phyloP scores from a whole-genome alignment of 164 flowering plant genomes.

The Vitis rupestris region DNA sequence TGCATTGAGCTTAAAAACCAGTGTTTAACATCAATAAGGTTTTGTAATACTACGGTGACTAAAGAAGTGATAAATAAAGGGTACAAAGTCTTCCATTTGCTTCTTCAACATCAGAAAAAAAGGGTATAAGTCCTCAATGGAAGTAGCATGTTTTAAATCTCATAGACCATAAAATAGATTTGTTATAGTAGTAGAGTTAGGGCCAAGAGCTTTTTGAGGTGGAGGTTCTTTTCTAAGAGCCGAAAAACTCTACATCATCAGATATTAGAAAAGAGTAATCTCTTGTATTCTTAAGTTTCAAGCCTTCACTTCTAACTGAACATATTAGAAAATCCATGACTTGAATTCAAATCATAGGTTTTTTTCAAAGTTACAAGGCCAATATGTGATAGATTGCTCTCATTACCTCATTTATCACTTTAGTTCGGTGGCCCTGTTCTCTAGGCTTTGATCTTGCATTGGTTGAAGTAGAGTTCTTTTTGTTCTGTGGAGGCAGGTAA shows the following conservation, averaged over 20 bases:
- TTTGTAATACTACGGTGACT: neutral
- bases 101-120: too few species aligned
- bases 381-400: neutral
- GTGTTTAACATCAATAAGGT: neutral
- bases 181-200: too few species aligned
- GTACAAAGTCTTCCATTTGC: too few species aligned
- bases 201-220: conserved; percentile 24
- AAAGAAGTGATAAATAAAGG: too few species aligned
- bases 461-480: conserved; percentile 37
- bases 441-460: conserved; percentile 24
- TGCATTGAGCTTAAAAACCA: conserved; percentile 43
- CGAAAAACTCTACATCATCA: conserved; percentile 71
- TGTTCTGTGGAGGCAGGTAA: conserved; percentile 30
- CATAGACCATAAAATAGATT: too few species aligned
- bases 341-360: neutral
- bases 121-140: too few species aligned
- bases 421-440: conserved; percentile 23
- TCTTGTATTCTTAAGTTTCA: conserved; percentile 64
- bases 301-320: conserved; percentile 53
- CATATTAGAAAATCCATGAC: neutral
- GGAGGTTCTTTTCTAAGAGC: conserved; percentile 44
- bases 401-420: conserved; percentile 50
- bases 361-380: neutral
- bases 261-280: conserved; percentile 97
- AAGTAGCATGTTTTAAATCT: too few species aligned